Evolutionary conservation across 805 yeast genomes (phyloP), one percentile per base, ranked within the genome.

Genomic region (Pichia gijzeniarum): DNA sequence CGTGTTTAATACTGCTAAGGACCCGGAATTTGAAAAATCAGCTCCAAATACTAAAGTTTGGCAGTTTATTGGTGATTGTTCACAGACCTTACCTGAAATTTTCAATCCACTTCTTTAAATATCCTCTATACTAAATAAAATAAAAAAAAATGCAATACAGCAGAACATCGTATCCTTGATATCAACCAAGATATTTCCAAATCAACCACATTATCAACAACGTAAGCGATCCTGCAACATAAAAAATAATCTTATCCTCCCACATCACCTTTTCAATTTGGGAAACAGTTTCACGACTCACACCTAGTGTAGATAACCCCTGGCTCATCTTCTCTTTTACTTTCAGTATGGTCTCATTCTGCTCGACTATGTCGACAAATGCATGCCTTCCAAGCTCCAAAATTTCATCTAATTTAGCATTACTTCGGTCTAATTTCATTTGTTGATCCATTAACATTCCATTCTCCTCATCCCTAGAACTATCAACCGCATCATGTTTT

Each of bases 331-430:
- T 77, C 36, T 71, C 65, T 52, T 83, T 87, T 27, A 91, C 72
- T 48, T 70, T 70, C 46, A 73, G 68, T 46, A 91, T 71, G 25
- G 82, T 72, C 56, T 82, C 83, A 62, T 87, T 86, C 60, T 93
- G 97, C 39, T 83, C 89, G 17, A 85, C 83, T 19, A 93, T 70
- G 59, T 90, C 95, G 41, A 85, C 95, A 52, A 88, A 77, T 2
- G 96, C 87, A 40, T 76, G 74, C 49, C 84, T 78, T 2, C 97
- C 98, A 82, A 87, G 84, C 57, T 86, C 97, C 36, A 93, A 63
- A 35, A 93, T 87, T 52, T 86, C 88, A 60, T 93, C 99, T 49
- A 93, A 68, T 60, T 87, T 95, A 44, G 80, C 80, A 35, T 85
- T 80, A 0, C 95, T 89, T 46, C 85, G 70, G 28, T 74, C 73